Percentiles rank a stretch among this genome's conserved stretches.
These are phyloP conservation scores for Parathielavia appendiculata DNA, from an alignment of 495 filamentous ascomycete species.

Conservation along the genomic window DNA sequence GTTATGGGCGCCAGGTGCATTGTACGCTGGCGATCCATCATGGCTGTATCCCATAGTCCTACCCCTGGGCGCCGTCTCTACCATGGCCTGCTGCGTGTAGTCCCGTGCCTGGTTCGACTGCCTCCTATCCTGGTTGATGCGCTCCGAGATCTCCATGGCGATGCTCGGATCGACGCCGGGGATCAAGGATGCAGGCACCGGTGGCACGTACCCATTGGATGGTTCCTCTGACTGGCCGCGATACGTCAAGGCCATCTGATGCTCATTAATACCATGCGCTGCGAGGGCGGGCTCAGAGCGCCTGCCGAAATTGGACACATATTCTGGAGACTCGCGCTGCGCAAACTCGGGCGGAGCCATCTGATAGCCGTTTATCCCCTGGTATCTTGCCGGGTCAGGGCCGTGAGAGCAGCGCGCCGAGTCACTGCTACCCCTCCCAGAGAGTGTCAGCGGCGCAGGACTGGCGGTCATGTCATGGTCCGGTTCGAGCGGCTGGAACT, in stretches of 20 bases:
- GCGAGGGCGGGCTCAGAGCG: conserved; percentile 28
- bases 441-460: conserved; percentile 44
- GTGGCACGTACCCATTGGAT: conserved; percentile 36
- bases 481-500: conserved; percentile 28
- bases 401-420: not conserved
- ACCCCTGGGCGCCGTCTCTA: conserved; percentile 35
- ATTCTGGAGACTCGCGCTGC: conserved; percentile 16
- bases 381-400: conserved; percentile 12
- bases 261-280: conserved; percentile 18
- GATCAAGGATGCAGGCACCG: conserved; percentile 62
- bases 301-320: conserved; percentile 19
- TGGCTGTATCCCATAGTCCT: conserved; percentile 36
- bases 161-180: conserved; percentile 61
- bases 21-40: conserved; percentile 25
- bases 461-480: conserved; percentile 37
- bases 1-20: conserved; percentile 20
- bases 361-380: conserved; percentile 17
- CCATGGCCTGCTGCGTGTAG: conserved; percentile 37
- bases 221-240: conserved; percentile 35
- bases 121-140: conserved; percentile 44
- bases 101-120: conserved; percentile 30
- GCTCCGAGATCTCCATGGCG: conserved; percentile 53
- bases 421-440: conserved; percentile 4
- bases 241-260: conserved; percentile 24
- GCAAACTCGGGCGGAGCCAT: conserved; percentile 12